Conservation (phyloP, 257 asterid genomes). For the Solanum appendiculatum region DNA sequence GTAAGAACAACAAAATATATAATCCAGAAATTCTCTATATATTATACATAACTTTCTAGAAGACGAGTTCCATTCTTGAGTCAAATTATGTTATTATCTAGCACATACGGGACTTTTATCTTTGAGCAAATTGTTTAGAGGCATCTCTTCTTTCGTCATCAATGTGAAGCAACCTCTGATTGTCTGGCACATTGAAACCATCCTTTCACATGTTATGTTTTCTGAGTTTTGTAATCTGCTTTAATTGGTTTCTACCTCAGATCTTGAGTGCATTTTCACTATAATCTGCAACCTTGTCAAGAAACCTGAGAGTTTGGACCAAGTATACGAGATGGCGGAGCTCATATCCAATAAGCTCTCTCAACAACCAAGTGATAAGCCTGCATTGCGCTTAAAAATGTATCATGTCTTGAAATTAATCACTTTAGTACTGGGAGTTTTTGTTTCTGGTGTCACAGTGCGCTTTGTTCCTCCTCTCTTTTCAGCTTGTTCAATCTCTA, state of each 20-base stretch:
- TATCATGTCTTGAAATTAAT: conserved; percentile 6
- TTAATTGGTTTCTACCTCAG: conserved; percentile 22
- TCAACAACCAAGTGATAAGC: conserved; percentile 66
- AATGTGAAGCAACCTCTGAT: background rate
- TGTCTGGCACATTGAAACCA: background rate
- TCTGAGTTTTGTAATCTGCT: background rate
- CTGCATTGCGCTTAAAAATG: conserved; percentile 65
- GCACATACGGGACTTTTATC: background rate
- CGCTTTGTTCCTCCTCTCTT: background rate
- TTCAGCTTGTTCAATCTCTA: conserved; percentile 80
- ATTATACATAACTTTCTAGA: background rate
- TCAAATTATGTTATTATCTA: background rate
- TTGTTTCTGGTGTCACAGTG: conserved; percentile 1
- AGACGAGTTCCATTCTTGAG: background rate
- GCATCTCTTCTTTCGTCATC: background rate
- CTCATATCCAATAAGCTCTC: conserved; percentile 56
- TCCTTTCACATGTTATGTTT: background rate
- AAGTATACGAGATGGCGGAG: conserved; percentile 67
- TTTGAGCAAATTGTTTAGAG: background rate
- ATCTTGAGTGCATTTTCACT: conserved; percentile 76
- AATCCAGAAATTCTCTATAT: background rate
- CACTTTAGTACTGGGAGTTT: background rate
- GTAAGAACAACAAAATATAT: background rate
- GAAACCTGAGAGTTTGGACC: conserved; percentile 59
- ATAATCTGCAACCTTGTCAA: conserved; percentile 78